These are phyloP conservation scores for Cladosporium cucumerinum DNA, from an alignment of 2,329 filamentous ascomycete genomes.

Conservation along the genomic window DNA sequence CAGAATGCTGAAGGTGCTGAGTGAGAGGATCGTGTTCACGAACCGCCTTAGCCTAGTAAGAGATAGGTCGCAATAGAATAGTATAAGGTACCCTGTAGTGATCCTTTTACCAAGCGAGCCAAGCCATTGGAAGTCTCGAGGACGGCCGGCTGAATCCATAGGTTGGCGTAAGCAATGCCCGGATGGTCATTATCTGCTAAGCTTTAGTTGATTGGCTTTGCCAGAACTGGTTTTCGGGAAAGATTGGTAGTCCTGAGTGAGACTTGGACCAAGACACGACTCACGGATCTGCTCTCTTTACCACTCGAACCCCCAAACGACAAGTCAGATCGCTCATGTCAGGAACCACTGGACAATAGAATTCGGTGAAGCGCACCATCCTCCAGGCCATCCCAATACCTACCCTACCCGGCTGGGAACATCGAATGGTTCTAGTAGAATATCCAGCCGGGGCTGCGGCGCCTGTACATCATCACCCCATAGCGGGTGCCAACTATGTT, in stretches of 20 bases:
- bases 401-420: background rate
- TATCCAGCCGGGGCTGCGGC: background rate
- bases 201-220: background rate
- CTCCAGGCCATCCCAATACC: background rate
- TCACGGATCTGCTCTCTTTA: background rate
- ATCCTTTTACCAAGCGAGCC: background rate
- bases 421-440: background rate
- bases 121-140: background rate
- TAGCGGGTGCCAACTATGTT: background rate
- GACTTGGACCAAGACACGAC: background rate
- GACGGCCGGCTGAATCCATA: background rate
- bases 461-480: background rate
- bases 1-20: background rate
- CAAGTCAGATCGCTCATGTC: background rate
- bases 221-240: background rate
- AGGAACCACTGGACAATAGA: background rate
- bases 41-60: background rate
- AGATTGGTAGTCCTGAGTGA: background rate
- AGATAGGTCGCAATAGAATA: background rate
- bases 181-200: background rate
- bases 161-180: background rate
- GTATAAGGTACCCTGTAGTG: background rate
- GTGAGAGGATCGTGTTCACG: background rate
- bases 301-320: background rate
- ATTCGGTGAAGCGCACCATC: background rate